Base-by-base conservation (phyloP, 768 basidiomycete species). In the Podaxis carcinomalis region DNA sequence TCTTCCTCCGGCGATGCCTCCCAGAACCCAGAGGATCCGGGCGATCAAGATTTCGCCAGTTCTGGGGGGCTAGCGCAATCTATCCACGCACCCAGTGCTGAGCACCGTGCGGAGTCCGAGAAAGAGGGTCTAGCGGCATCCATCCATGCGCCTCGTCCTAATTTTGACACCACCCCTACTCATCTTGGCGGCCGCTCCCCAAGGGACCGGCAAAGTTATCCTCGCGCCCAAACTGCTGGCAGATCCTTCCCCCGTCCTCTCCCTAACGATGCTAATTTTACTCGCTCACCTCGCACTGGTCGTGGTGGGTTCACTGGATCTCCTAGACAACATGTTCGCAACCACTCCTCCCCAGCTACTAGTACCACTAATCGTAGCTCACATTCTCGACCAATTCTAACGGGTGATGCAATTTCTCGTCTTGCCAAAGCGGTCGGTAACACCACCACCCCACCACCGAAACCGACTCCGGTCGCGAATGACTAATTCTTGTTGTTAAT, bases 341-440 rank as follows among this genome's bases (percentile, higher is more conserved):
- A 85, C 46, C 88, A 87, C 64, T 90, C 90, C 0, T 80, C 88
- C 6, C 86, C 87, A 13, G 81, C 85, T 51, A 69, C 76, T 1
- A 72, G 78, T 47, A 65, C 69, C 4, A 59, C 68, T 62, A 57
- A 68, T 74, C 80, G 53, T 37, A 53, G 54, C 11, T 49, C 61
- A 32, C 68, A 65, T 36, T 66, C 77, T 65, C 81, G 90, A 9
- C 90, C 90, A n/a, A 79, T 92, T 47, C 81, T 92, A 65, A 88
- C 87, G 4, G 85, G 79, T 11, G 89, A 87, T 53, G 90, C 89
- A 2, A 80, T 90, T 54, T 85, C 89, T 11, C 78, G 78, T 60
- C 70, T 92, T 35, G 85, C 84, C 27, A 79, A 82, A 65, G 84
- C 86, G 9, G 84, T 91, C 42, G 87, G 83, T 32, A 71, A 55